Conservation (phyloP, 2,329 filamentous ascomycete species). For the Botrytis elliptica region DNA sequence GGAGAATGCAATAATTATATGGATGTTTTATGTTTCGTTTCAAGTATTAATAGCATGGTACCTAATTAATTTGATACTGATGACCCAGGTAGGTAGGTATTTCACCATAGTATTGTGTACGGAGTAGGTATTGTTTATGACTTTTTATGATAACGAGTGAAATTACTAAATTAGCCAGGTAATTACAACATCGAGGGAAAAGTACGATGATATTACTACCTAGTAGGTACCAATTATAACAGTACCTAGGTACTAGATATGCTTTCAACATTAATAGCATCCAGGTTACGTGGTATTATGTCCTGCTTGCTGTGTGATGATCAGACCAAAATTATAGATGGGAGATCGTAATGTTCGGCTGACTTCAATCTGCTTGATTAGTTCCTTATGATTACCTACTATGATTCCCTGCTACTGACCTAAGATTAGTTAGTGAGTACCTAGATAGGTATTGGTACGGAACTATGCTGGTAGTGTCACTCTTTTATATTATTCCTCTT, state of each 20-base stretch:
- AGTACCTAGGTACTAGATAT: no score
- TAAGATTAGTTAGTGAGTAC: no score
- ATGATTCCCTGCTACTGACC: not conserved
- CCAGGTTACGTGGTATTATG: no score
- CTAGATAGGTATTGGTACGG: not conserved
- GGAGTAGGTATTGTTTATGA: not conserved
- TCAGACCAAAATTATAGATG: not conserved
- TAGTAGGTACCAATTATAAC: no score
- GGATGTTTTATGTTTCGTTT: not conserved
- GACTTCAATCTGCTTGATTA: not conserved
- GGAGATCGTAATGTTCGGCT: constrained; percentile 5
- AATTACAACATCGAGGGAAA: not conserved
- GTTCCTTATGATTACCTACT: not conserved
- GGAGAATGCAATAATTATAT: not conserved
- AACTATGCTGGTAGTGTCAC: not conserved
- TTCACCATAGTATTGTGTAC: no score
- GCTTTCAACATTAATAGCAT: no score
- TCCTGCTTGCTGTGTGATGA: no score
- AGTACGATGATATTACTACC: no score
- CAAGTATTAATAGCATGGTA: not conserved
- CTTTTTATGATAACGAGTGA: not conserved
- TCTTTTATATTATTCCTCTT: not conserved
- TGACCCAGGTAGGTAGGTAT: not conserved
- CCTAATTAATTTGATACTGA: not conserved
- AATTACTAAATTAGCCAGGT: not conserved